Conservation (phyloP, 2,329 filamentous ascomycete species). For the Xylaria sp. region DNA sequence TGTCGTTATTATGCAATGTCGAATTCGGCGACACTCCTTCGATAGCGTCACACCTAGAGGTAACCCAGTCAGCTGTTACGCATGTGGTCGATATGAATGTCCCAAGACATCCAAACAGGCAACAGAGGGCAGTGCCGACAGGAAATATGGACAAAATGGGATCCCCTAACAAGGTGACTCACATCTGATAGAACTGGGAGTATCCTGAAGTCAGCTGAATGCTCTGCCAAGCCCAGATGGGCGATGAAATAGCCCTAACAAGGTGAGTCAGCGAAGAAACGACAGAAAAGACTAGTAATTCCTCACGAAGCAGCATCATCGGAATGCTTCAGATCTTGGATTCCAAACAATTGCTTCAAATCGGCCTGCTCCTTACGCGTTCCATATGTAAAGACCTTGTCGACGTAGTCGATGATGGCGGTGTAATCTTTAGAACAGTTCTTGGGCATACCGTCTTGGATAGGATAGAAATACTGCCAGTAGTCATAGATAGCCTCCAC, state of each 20-base stretch:
- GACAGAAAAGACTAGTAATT: not conserved
- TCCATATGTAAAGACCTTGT: conserved; percentile 48
- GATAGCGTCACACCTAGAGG: conserved; percentile 32
- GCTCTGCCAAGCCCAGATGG: conserved; percentile 40
- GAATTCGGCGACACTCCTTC: conserved; percentile 39
- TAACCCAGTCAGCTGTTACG: not conserved
- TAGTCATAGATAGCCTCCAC: conserved; percentile 59
- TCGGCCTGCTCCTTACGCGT: conserved; percentile 43
- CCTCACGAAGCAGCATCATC: conserved; percentile 48
- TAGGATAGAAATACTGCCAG: conserved; percentile 60
- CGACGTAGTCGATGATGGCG: conserved; percentile 57
- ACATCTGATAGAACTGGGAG: conserved; percentile 40
- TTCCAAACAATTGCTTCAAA: conserved; percentile 56
- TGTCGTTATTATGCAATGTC: conserved; percentile 19
- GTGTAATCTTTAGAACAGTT: conserved; percentile 60
- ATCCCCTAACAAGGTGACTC: not conserved
- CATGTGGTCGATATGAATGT: too few relatives aligned
- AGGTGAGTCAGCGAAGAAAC: not conserved
- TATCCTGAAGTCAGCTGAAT: conserved; percentile 41
- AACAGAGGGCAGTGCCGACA: too few relatives aligned
- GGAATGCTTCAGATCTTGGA: conserved; percentile 51
- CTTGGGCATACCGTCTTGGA: conserved; percentile 58
- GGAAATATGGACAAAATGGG: not conserved
- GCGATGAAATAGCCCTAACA: conserved; percentile 39
- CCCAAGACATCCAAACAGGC: too few relatives aligned